Evolutionary conservation across 371 early-diverging fungal genomes (phyloP).

Genomic region (Haplosporangium sp.): DNA sequence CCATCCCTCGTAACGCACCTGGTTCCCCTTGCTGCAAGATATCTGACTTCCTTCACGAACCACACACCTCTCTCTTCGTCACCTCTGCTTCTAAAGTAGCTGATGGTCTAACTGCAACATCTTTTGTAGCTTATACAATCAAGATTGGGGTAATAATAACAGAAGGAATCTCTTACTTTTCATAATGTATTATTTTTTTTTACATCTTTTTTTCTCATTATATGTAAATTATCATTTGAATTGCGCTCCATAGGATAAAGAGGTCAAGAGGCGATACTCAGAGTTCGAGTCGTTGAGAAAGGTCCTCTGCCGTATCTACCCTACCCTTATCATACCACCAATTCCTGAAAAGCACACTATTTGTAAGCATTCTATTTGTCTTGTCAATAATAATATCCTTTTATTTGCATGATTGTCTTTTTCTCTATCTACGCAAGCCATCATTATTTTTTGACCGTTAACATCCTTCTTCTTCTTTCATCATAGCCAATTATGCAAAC

Average conservation of each 20-base stretch:
- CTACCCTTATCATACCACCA: conserved; percentile 89
- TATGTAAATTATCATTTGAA: too few species aligned
- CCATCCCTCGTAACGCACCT: conserved; percentile 52
- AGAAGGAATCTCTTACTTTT: too few species aligned
- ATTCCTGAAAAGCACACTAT: conserved; percentile 96
- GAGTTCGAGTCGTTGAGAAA: conserved; percentile 93
- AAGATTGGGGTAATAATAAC: conserved; percentile 59
- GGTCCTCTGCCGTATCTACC: conserved; percentile 80
- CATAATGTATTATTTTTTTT: too few species aligned
- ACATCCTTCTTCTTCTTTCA: not conserved
- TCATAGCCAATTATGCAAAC: conserved; percentile 85
- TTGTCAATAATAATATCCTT: not conserved
- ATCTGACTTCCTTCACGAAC: conserved; percentile 34
- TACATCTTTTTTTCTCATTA: too few species aligned
- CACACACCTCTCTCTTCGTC: conserved; percentile 41
- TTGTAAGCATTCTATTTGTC: conserved; percentile 55
- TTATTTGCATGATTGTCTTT: not conserved
- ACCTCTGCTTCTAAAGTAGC: conserved; percentile 48
- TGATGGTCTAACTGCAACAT: conserved; percentile 48
- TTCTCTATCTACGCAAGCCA: not conserved
- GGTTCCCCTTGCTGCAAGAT: conserved; percentile 41
- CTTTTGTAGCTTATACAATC: conserved; percentile 68
- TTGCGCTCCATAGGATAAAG: conserved; percentile 58
- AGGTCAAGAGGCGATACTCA: conserved; percentile 87
- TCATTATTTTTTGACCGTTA: not conserved